A percentile compares a stretch with the other conserved stretches of the same genome.
phyloP scores from a whole-genome alignment of 257 asterid genomes.

The Lithospermum erythrorhizon region DNA sequence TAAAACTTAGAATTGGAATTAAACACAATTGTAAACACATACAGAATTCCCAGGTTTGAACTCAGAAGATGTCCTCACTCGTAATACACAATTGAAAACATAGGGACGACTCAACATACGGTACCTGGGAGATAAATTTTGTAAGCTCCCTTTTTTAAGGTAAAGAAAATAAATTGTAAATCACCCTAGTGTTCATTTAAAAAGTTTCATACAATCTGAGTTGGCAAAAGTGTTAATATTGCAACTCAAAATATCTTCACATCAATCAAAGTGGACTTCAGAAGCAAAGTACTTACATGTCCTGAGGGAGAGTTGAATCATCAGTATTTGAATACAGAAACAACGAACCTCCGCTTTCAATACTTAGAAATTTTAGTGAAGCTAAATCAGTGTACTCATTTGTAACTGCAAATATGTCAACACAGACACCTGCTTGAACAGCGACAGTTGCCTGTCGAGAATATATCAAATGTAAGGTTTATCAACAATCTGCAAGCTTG shows the following conservation, averaged over 20 bases:
- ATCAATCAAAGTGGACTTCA: background rate
- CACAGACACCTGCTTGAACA: constrained; percentile 98
- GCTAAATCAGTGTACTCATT: constrained; percentile 98
- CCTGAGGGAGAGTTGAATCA: constrained; percentile 99
- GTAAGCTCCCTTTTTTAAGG: constrained; percentile 5
- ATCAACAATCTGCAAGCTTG: constrained; percentile 13
- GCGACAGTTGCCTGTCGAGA: constrained; percentile 90
- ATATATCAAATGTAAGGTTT: constrained; percentile 23
- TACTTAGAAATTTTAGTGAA: constrained; percentile 91
- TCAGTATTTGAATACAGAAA: constrained; percentile 86
- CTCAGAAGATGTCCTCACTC: constrained; percentile 87
- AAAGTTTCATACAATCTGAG: background rate
- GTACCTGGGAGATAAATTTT: constrained; percentile 59
- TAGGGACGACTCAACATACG: constrained; percentile 95
- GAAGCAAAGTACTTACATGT: constrained; percentile 59
- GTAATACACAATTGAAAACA: constrained; percentile 91
- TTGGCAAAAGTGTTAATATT: background rate
- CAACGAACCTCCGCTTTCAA: constrained; percentile 97
- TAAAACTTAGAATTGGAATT: background rate
- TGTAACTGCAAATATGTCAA: constrained; percentile 94
- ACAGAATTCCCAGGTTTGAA: constrained; percentile 84
- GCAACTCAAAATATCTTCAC: background rate
- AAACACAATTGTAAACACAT: constrained; percentile 18
- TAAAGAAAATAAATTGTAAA: background rate
- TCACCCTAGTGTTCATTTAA: background rate